Evolutionary conservation across 2,329 filamentous ascomycete genomes (phyloP), one percentile per base, ranked within the genome.

Genomic region (Zarea fungicola): DNA sequence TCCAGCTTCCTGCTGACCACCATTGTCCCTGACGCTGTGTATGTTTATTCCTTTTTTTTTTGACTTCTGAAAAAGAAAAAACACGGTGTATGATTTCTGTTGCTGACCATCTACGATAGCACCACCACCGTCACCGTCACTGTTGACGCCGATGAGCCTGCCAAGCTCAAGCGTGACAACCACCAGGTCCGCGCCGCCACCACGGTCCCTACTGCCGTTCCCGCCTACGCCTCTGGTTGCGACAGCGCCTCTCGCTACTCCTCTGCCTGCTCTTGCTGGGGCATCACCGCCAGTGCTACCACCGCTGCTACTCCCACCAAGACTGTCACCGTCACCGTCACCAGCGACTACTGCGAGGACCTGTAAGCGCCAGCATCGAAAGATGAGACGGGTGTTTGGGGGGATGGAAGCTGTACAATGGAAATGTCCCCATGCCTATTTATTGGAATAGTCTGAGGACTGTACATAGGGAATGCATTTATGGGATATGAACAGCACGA

Each of bases 241-340:
- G 57, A 60, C 47, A 53, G 60, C 35, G 56, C 55, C 14, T 57
- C 53, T 26, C 58, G 60, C 40, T 74, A 71, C 62, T 60, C 67
- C 26, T 68, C 69, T 31, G 71, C 66, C 46, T 74, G 71, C 66
- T 62, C 61, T 45, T 74, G 71, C 67, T 74, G 65, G 62, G 70
- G 70, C 42, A 63, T 74, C 60, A 72, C 69, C 32, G 62, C 62
- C 31, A 52, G 58, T 22, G 62, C 66, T 39, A 64, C 61, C 50
- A 72, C 70, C 10, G 69, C 65, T 46, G 56, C 67, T 23, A 57
- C 55, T 29, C 65, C 69, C 21, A 73, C 69, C 51, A 59, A 63
- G 29, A 72, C 69, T 8, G 59, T 62, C 48, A 72, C 69, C 25
- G 65, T 70, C 49, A 73, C 69, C 50, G 65, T 62, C 50, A 71